These are phyloP conservation scores for Melastoma malabathricum DNA, from an alignment of 345 rosid genomes.

Conservation along the genomic window DNA sequence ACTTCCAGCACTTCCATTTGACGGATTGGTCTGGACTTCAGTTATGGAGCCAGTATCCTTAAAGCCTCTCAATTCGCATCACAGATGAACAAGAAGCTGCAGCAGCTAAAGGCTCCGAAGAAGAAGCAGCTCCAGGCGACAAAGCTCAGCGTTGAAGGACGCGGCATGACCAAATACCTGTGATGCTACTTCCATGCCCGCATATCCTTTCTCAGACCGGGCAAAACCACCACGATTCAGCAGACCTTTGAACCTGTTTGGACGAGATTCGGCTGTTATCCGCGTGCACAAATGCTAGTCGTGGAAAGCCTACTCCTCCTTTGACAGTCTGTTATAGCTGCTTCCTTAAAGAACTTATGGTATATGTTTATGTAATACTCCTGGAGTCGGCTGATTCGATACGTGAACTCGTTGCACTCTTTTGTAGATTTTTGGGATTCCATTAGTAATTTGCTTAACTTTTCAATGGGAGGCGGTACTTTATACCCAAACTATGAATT, in stretches of 20 bases:
- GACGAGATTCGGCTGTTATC: too few relatives aligned
- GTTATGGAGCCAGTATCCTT: background rate
- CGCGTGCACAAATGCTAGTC: background rate
- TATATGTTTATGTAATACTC: too few relatives aligned
- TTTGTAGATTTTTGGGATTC: too few relatives aligned
- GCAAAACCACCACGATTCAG: background rate
- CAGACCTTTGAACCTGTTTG: background rate
- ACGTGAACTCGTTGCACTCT: too few relatives aligned
- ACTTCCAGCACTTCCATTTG: background rate
- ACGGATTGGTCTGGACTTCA: background rate
- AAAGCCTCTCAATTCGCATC: conserved; percentile 2
- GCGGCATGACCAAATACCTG: conserved; percentile 92
- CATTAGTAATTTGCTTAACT: too few relatives aligned
- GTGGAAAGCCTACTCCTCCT: too few relatives aligned
- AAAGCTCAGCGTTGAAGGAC: conserved; percentile 85
- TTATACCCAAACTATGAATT: too few relatives aligned
- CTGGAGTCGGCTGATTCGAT: too few relatives aligned
- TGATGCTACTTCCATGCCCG: conserved; percentile 5
- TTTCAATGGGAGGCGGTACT: too few relatives aligned
- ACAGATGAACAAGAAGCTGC: conserved; percentile 95
- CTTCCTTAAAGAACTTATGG: too few relatives aligned
- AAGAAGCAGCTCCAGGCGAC: conserved; percentile 91
- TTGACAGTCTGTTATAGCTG: too few relatives aligned
- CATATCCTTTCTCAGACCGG: background rate
- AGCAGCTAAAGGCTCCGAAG: conserved; percentile 89